phyloP scores from a whole-genome alignment of 176 grass and related monocot species.

The Oropetium thomaeum region DNA sequence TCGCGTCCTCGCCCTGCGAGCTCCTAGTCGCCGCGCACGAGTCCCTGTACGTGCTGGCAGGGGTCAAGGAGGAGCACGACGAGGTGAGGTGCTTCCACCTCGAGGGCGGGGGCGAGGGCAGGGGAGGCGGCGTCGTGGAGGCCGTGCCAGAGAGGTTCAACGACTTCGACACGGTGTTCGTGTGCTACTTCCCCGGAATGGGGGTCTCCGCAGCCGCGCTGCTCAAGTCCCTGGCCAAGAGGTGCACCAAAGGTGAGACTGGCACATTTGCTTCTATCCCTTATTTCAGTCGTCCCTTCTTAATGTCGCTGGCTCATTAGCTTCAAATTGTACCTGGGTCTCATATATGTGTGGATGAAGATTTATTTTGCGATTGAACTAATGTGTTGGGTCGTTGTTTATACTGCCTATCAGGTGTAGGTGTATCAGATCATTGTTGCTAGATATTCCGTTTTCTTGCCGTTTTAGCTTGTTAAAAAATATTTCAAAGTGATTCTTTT shows the following conservation, averaged over 20 bases:
- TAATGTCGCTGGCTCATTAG: no score
- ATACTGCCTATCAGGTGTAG: no score
- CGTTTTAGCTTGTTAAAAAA: no score
- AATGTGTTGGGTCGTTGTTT: no score
- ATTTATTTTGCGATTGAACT: no score
- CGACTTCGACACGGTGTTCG: slow-evolving; percentile 66
- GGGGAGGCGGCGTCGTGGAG: slow-evolving; percentile 53
- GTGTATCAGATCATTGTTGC: no score
- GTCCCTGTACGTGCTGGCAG: slow-evolving; percentile 73
- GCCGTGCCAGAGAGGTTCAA: slow-evolving; percentile 64
- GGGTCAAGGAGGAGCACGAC: slow-evolving; percentile 81
- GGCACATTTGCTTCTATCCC: neutral
- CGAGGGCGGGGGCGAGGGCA: slow-evolving; percentile 41
- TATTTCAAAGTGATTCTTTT: no score
- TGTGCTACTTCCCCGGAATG: slow-evolving; percentile 94
- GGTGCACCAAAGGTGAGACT: slow-evolving; percentile 58
- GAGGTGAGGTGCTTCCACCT: slow-evolving; percentile 78
- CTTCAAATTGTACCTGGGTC: no score
- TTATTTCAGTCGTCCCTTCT: no score
- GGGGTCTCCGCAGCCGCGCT: slow-evolving; percentile 51
- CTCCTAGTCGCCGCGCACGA: slow-evolving; percentile 74
- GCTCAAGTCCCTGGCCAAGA: slow-evolving; percentile 47
- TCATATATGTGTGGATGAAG: no score
- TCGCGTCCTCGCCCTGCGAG: slow-evolving; percentile 52
- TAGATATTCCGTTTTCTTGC: no score